These are phyloP conservation scores for Fraxinus sp. DNA, from an alignment of 305 asterid species.

Conservation along the genomic window DNA sequence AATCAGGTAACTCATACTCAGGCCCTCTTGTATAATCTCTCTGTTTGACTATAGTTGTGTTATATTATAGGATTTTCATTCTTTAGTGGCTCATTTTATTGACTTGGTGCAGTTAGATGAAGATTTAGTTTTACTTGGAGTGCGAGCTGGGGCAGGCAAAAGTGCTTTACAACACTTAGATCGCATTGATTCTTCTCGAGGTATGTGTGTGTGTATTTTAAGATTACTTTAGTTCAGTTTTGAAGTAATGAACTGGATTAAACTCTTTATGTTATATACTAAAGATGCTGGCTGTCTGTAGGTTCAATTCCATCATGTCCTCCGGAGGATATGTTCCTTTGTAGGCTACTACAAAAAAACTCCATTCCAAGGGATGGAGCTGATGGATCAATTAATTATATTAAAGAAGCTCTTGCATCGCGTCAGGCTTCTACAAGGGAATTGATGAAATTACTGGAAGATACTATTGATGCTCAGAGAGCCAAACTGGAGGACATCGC, in stretches of 20 bases:
- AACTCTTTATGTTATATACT: slow-evolving; percentile 15
- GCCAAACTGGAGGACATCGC: slow-evolving; percentile 58
- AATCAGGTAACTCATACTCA: slow-evolving; percentile 60
- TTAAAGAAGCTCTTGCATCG: slow-evolving; percentile 59
- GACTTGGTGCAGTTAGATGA: slow-evolving; percentile 62
- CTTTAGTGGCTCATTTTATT: slow-evolving; percentile 21
- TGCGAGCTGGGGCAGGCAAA: slow-evolving; percentile 63
- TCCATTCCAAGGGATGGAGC: slow-evolving; percentile 36
- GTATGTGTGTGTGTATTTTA: slow-evolving; percentile 37
- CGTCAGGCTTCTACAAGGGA: slow-evolving; percentile 71
- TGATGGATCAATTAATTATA: slow-evolving; percentile 44
- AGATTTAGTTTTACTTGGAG: slow-evolving; percentile 72
- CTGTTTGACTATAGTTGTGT: slow-evolving; percentile 7
- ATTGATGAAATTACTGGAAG: slow-evolving; percentile 70
- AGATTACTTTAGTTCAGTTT: slow-evolving; percentile 10
- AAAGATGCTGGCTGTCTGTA: slow-evolving; percentile 34
- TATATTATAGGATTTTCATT: slow-evolving; percentile 19
- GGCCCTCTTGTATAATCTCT: slow-evolving; percentile 8
- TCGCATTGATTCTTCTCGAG: slow-evolving; percentile 66
- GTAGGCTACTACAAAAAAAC: slow-evolving; percentile 63
- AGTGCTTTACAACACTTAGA: slow-evolving; percentile 55
- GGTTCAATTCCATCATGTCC: slow-evolving; percentile 82
- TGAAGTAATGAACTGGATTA: not conserved
- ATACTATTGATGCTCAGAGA: slow-evolving; percentile 62
- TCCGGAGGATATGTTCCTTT: slow-evolving; percentile 79